Conservation (phyloP, 139 green algal species). For the Chlamydomonas schloesseri region DNA sequence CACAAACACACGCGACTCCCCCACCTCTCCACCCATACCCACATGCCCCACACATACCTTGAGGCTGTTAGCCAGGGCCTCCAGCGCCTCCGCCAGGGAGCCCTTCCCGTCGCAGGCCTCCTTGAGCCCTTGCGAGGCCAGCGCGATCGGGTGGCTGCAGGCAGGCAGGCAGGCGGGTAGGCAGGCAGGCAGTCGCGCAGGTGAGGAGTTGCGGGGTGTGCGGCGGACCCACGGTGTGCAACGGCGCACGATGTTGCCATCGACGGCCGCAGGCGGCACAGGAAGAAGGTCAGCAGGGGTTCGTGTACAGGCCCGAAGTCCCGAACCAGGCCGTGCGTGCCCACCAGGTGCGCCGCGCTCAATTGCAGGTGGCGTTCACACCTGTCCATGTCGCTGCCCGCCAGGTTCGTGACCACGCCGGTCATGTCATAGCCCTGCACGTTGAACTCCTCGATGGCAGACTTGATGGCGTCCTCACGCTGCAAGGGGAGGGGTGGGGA, state of each 20-base stretch:
- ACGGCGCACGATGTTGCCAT: no score
- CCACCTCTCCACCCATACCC: background rate
- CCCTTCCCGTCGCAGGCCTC: slow-evolving; percentile 18
- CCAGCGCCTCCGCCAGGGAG: background rate
- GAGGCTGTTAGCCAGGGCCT: slow-evolving; percentile 18
- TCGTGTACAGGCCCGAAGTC: no score
- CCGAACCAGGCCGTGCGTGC: no score
- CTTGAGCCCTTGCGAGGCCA: slow-evolving; percentile 49
- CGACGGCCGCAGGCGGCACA: no score
- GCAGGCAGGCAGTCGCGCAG: background rate
- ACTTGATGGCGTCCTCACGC: slow-evolving; percentile 79
- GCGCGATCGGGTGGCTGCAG: slow-evolving; percentile 58
- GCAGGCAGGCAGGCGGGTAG: background rate
- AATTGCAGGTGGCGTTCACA: no score
- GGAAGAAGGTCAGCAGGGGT: no score
- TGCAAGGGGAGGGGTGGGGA: slow-evolving; percentile 18
- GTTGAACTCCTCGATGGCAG: slow-evolving; percentile 82
- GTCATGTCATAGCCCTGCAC: slow-evolving; percentile 80
- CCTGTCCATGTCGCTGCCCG: slow-evolving; percentile 53
- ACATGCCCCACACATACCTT: background rate
- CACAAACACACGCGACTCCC: no score
- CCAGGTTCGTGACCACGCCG: slow-evolving; percentile 69
- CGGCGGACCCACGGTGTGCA: no score
- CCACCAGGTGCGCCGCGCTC: no score
- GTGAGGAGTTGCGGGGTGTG: no score